Conservation (phyloP, 1,139 yeast species). For the Hyphopichia wangnamkhiaoensis region DNA sequence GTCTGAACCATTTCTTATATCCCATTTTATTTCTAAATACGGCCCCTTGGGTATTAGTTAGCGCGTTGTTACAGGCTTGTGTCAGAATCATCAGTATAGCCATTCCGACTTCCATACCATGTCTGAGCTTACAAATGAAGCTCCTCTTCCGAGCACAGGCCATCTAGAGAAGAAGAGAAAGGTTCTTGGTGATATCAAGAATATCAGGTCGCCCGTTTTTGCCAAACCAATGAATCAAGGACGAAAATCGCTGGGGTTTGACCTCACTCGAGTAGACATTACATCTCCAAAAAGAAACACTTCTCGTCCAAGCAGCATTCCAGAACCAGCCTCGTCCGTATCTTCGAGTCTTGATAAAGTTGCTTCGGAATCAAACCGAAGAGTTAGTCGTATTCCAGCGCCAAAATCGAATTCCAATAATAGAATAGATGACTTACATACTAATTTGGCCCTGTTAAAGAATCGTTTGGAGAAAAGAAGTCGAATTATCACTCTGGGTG, state of each 20-base stretch:
- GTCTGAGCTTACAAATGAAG: background rate
- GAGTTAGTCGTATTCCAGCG: conserved; percentile 8
- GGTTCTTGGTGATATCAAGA: conserved; percentile 16
- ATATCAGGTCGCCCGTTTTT: conserved; percentile 4
- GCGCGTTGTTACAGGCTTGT: no score
- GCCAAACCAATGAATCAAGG: conserved; percentile 4
- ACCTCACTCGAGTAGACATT: conserved; percentile 14
- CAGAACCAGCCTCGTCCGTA: background rate
- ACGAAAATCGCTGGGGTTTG: conserved; percentile 17
- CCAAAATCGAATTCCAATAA: conserved; percentile 5
- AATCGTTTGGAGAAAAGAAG: conserved; percentile 2
- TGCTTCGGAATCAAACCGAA: conserved; percentile 5
- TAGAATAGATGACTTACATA: background rate
- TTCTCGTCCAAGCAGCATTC: background rate
- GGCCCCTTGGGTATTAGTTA: no score
- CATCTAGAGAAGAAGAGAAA: conserved; percentile 12
- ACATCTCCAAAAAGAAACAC: background rate
- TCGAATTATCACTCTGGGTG: background rate
- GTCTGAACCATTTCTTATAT: no score
- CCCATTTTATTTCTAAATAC: no score
- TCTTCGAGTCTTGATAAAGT: background rate
- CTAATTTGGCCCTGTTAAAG: conserved; percentile 1
- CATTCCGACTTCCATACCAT: no score
- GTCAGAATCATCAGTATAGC: no score
- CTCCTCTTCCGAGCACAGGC: background rate